Conservation (phyloP, 768 basidiomycete genomes). For the Naganishia randhawae region DNA sequence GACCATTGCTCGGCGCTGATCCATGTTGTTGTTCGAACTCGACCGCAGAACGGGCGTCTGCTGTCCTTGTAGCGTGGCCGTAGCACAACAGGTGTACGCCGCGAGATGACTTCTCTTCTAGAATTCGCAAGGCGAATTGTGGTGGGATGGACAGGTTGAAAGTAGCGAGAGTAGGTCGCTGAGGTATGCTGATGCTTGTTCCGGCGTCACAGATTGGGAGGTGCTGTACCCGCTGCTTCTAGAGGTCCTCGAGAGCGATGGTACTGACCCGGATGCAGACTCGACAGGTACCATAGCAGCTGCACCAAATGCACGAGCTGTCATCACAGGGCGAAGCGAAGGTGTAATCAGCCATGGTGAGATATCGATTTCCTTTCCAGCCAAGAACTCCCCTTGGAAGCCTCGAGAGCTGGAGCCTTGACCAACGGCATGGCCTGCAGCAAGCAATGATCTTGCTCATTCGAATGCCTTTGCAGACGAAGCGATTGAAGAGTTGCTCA, state of each 20-base stretch:
- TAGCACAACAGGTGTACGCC: conserved; percentile 40
- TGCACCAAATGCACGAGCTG: conserved; percentile 11
- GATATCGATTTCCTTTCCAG: background rate
- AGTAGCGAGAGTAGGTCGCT: conserved; percentile 41
- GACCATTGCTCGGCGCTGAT: conserved; percentile 39
- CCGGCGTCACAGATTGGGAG: conserved; percentile 31
- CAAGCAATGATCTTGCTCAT: conserved; percentile 2
- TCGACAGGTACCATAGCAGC: background rate
- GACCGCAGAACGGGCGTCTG: background rate
- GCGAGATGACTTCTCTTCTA: conserved; percentile 49
- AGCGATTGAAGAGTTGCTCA: conserved; percentile 17
- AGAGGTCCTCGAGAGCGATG: background rate
- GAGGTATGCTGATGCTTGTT: conserved; percentile 41
- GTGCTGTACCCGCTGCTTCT: conserved; percentile 2
- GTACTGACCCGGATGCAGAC: background rate
- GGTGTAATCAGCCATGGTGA: background rate
- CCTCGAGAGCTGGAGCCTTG: conserved; percentile 1
- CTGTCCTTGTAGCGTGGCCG: conserved; percentile 18
- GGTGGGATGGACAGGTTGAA: conserved; percentile 37
- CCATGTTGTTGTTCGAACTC: conserved; percentile 25
- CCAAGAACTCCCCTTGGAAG: background rate
- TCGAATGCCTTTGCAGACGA: background rate
- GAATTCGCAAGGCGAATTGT: conserved; percentile 42
- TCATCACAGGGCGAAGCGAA: background rate
- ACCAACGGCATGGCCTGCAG: background rate